Conservation (phyloP, 345 rosid species). For the Salix caprea region DNA sequence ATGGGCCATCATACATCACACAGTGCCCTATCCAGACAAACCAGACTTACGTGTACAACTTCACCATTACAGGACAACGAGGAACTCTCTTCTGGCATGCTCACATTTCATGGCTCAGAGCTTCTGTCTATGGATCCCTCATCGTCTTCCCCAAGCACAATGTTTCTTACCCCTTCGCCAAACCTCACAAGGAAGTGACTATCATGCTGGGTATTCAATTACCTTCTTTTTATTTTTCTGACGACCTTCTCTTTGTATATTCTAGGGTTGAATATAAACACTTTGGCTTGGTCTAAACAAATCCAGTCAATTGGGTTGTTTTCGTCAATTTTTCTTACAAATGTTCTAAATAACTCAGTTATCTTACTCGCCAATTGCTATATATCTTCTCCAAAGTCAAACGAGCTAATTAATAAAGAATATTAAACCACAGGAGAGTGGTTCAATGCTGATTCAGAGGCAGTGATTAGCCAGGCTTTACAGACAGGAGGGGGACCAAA, state of each 20-base stretch:
- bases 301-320: too few relatives aligned
- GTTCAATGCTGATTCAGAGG: conserved; percentile 66
- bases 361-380: too few relatives aligned
- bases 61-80: conserved; percentile 65
- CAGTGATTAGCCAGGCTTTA: conserved; percentile 55
- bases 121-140: conserved; percentile 66
- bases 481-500: conserved; percentile 66
- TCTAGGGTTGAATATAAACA: too few relatives aligned
- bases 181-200: conserved; percentile 66
- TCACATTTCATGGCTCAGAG: conserved; percentile 67
- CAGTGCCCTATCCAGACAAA: conserved; percentile 73
- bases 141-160: conserved; percentile 57
- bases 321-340: too few relatives aligned
- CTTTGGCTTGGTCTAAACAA: too few relatives aligned
- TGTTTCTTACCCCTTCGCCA: conserved; percentile 59
- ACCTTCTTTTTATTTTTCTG: not conserved
- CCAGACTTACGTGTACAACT: conserved; percentile 60
- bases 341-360: too few relatives aligned
- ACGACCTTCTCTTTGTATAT: too few relatives aligned
- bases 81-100: conserved; percentile 82
- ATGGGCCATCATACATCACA: conserved; percentile 70
- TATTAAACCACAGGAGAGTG: conserved; percentile 52
- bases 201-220: conserved; percentile 52
- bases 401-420: not conserved
- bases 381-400: not conserved